Base-by-base conservation (phyloP, 495 filamentous ascomycete genomes). In the Penicillium lagena region DNA sequence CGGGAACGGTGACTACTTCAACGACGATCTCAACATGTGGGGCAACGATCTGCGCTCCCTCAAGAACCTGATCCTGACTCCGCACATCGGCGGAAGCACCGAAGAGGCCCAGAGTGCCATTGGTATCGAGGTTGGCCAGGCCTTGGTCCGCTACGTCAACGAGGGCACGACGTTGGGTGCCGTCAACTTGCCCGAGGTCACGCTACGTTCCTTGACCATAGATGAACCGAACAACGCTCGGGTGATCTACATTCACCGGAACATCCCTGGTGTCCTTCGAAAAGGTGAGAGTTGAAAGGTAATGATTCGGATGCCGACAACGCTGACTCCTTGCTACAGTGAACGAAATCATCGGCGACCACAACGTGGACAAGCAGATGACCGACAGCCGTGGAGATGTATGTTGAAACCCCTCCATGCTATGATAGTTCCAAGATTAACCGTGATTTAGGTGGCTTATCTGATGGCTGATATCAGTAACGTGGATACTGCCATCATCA, bases 301-400 rank as follows among this genome's bases (percentile, higher is more conserved):
- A 34, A 22, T 22, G 22, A 6, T 22, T 22, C 22, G 22, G 22
- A 22, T 22, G 22, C 22, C 22, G 22, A 22, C 22, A 12, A 15
- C n/a, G 13, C 43, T 53, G 12, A 53, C 39, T 22, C 32, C 12
- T 11, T 10, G 29, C n/a, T 22, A 40, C 40, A 85, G 89, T 98
- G 38, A 99, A 97, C 70, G 84, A 89, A 54, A 86, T 96, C 44
- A 80, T 97, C 47, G 87, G 81, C 12, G 82, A 93, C 44, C 90
- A 99, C 68, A 99, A 99, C 59, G 89, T 99, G 48, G 93, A 96
- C 61, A 96, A 96, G 72, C 94, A 99, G 64, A 96, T 90, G 71
- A 90, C 88, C 29, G 94, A 96, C 62, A 93, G 83, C 68, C 82
- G 86, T 72, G 93, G 89, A 52, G 91, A 96, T 65, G 83, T 87